Evolutionary conservation across 1,284 basidiomycete species (phyloP).

Genomic region (Schizopora paradoxa): DNA sequence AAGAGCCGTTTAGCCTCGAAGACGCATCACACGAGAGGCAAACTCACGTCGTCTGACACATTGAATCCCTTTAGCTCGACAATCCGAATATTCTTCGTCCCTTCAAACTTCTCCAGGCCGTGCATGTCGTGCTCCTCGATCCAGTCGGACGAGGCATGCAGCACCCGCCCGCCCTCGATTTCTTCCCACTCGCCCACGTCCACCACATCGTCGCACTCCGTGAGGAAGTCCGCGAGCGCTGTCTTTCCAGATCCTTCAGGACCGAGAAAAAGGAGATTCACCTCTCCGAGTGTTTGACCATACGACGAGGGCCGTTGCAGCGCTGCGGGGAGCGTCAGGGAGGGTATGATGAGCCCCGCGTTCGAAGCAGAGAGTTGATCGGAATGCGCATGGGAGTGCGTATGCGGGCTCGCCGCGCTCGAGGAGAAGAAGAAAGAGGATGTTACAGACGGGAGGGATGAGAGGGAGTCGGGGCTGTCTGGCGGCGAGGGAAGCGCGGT

Average conservation of each 20-base stretch:
- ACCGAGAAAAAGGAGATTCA: slow-evolving; percentile 50
- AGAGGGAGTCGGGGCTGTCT: slow-evolving; percentile 57
- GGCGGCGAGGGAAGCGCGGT: slow-evolving; percentile 46
- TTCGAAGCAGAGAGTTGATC: slow-evolving; percentile 24
- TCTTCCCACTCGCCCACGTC: slow-evolving; percentile 54
- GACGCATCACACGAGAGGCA: slow-evolving; percentile 2
- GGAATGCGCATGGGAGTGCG: slow-evolving; percentile 31
- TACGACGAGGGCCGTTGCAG: slow-evolving; percentile 53
- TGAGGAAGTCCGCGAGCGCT: slow-evolving; percentile 34
- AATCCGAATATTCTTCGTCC: slow-evolving; percentile 57
- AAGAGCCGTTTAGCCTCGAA: background rate
- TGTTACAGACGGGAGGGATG: slow-evolving; percentile 66
- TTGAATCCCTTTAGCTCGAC: slow-evolving; percentile 44
- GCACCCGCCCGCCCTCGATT: slow-evolving; percentile 32
- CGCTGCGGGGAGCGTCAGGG: slow-evolving; percentile 54
- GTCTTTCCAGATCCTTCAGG: slow-evolving; percentile 32
- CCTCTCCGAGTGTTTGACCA: slow-evolving; percentile 58
- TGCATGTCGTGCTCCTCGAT: slow-evolving; percentile 56
- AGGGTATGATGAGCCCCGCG: slow-evolving; percentile 62
- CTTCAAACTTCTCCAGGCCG: slow-evolving; percentile 59
- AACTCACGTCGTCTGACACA: slow-evolving; percentile 38
- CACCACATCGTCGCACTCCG: slow-evolving; percentile 61
- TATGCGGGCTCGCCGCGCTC: slow-evolving; percentile 50
- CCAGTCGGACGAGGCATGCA: slow-evolving; percentile 64
- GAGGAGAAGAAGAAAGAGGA: slow-evolving; percentile 75